These are phyloP conservation scores for Gliomastix tumulicola DNA, from an alignment of 2,329 filamentous ascomycete genomes.

Conservation along the genomic window DNA sequence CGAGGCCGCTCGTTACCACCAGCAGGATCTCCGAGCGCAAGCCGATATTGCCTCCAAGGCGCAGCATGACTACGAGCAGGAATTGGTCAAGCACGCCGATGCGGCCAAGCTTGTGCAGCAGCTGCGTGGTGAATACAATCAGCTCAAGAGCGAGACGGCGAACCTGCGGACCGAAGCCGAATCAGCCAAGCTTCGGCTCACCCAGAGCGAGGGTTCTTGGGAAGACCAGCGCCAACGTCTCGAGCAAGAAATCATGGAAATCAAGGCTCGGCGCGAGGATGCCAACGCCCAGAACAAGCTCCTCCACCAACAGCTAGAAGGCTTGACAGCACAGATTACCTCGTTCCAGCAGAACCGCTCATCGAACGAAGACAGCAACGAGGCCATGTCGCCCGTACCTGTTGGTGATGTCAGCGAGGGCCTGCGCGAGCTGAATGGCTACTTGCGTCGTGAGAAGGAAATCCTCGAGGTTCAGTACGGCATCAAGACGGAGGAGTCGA, in stretches of 20 bases:
- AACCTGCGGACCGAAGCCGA: slow-evolving; percentile 75
- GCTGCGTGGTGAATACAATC: slow-evolving; percentile 73
- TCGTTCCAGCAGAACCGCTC: slow-evolving; percentile 70
- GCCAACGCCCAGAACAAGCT: slow-evolving; percentile 84
- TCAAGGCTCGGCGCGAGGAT: slow-evolving; percentile 75
- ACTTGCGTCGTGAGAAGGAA: slow-evolving; percentile 90
- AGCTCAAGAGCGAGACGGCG: slow-evolving; percentile 72
- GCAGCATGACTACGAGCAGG: slow-evolving; percentile 91
- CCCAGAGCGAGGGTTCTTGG: slow-evolving; percentile 84
- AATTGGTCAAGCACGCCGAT: slow-evolving; percentile 90
- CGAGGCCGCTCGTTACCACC: slow-evolving; percentile 75
- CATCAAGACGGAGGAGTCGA: slow-evolving; percentile 78
- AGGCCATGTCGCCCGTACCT: slow-evolving; percentile 42
- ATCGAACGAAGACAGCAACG: slow-evolving; percentile 41
- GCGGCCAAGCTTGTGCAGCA: slow-evolving; percentile 80
- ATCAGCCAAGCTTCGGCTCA: slow-evolving; percentile 70
- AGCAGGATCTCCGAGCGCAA: slow-evolving; percentile 87
- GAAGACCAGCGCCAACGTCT: slow-evolving; percentile 72
- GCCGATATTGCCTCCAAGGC: slow-evolving; percentile 89
- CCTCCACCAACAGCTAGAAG: slow-evolving; percentile 83
- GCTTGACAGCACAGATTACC: slow-evolving; percentile 71
- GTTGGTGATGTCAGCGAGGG: slow-evolving; percentile 61
- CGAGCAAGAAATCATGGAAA: slow-evolving; percentile 75
- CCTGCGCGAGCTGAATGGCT: slow-evolving; percentile 84
- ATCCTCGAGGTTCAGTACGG: slow-evolving; percentile 97